A percentile compares a stretch with the other conserved stretches of the same genome.
These are phyloP conservation scores for Tubosaeta sp. DNA, from an alignment of 768 basidiomycete species.

Conservation along the genomic window DNA sequence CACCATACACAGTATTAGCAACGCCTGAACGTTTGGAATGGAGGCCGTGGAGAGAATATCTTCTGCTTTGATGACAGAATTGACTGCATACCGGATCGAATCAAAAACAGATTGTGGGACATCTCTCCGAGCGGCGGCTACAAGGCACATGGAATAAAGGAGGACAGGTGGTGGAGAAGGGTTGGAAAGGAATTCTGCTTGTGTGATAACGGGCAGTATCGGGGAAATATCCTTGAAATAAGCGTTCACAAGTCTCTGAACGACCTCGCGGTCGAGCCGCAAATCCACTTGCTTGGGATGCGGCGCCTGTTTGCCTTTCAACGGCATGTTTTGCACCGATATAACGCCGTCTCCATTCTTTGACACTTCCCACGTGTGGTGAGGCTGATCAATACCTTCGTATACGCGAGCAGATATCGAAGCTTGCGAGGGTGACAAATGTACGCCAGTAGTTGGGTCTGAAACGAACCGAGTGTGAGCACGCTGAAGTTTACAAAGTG, in stretches of 20 bases:
- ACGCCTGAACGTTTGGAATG: constrained; percentile 81
- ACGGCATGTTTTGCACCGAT: constrained; percentile 61
- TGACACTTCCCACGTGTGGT: constrained; percentile 84
- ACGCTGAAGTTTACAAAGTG: constrained; percentile 3
- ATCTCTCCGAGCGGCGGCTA: constrained; percentile 82
- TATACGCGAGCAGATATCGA: constrained; percentile 81
- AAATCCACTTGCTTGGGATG: constrained; percentile 65
- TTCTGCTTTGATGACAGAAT: constrained; percentile 80
- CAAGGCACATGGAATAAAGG: constrained; percentile 90
- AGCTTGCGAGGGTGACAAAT: constrained; percentile 87
- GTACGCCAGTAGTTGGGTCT: constrained; percentile 86
- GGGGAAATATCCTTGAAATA: constrained; percentile 90
- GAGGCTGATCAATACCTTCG: constrained; percentile 81
- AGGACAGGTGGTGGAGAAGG: constrained; percentile 74
- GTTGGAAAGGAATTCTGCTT: constrained; percentile 78
- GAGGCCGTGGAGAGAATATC: constrained; percentile 87
- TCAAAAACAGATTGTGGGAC: constrained; percentile 86
- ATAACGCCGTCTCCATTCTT: constrained; percentile 86
- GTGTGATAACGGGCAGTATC: constrained; percentile 84
- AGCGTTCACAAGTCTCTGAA: constrained; percentile 82
- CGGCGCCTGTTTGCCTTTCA: constrained; percentile 49
- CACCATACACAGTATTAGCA: constrained; percentile 82
- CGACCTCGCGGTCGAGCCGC: constrained; percentile 70
- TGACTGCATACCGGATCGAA: constrained; percentile 82
- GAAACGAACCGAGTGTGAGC: constrained; percentile 32